Evolutionary conservation across 768 basidiomycete genomes (phyloP), one percentile per base, ranked within the genome.

Genomic region (Leccinum truebloodii): DNA sequence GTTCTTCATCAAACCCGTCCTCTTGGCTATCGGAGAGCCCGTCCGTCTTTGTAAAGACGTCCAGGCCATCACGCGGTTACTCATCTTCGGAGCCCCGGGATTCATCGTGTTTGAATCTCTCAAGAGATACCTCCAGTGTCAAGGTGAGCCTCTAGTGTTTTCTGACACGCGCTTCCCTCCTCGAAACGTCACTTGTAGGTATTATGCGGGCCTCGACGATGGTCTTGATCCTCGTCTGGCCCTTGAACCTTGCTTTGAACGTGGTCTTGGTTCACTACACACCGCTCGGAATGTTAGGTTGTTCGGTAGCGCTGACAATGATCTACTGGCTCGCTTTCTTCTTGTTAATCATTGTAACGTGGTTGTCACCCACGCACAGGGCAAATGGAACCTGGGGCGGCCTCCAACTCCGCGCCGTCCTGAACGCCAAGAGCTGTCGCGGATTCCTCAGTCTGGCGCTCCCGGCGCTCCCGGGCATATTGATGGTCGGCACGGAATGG

Each of bases 401-500:
- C 32, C 62, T 86, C 26, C 80, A 81, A 57, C 73, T 79, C 24
- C 65, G 66, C 1, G 69, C 74, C 3, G 81, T 81, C 12, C 62
- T 89, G 41, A 79, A 87, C 59, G 28, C 66, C 10, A 69, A 72
- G 20, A 81, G 84, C 63, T 89, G 88, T 63, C 61, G 77, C 39
- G 67, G 67, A 22, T 91, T 92, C 71, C 78, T 89, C 28, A 80
- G 79, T 55, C 80, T 92, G n/a, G n/a, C n/a, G n/a, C n/a, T n/a
- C n/a, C n/a, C n/a, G 48, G 90, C 88, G 0, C 65, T 91, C n/a
- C 89, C 90, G 0, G 90, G 89, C 0, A 88, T 92, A 49, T 66
- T 90, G 28, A 90, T 90, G 89, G 83, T 90, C 30, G 88, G 87
- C 22, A 89, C 89, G 4, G 90, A 92, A 77, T 92, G 89, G 89